Base-by-base conservation (phyloP, 1,139 yeast genomes). In the Scheffersomyces quercinus region DNA sequence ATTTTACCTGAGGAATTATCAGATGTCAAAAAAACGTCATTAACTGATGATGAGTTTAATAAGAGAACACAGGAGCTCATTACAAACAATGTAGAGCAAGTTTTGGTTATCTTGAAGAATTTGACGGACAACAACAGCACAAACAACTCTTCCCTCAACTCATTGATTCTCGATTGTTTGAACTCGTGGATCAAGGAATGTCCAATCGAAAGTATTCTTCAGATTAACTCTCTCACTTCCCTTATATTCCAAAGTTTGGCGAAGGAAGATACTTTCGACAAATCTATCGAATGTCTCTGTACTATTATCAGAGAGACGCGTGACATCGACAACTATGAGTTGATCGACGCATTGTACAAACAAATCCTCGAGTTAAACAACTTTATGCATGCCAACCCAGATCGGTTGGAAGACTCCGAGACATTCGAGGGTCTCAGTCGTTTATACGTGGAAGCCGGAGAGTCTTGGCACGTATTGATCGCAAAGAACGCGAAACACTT, bases 121-220 rank as follows among this genome's bases (percentile, higher is more conserved):
- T 69, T 79, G 47, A 60, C 80, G 15, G 70, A 75, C 36, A 55
- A 55, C 26, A 47, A 48, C 24, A 29, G 54, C 11, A 20, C 26
- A 6, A 43, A 34, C n/a, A 38, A 30, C 36, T 33, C 48, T 10
- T 47, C 55, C 36, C 48, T 52, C 14, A 48, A 58, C 46, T 40
- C 53, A 24, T 67, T 82, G 39, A 74, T 90, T 11, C 75, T 91
- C 49, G 85, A 82, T 51, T 88, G 96, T 62, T 73, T 93, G 49
- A 84, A 85, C 55, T 85, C 95, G 29, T 93, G 99, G 99, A 82
- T 93, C 45, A 79, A 78, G 51, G 99, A 93, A 60, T 81, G 89
- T 41, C 88, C 93, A 3, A 75, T 89, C 31, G 85, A 81, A 43
- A 75, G 81, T 41, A 70, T 91, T 29, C 65, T 89, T 40, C 71